Evolutionary conservation across 192 early-diverging fungal genomes (phyloP).

Genomic region (Podila clonocystis): DNA sequence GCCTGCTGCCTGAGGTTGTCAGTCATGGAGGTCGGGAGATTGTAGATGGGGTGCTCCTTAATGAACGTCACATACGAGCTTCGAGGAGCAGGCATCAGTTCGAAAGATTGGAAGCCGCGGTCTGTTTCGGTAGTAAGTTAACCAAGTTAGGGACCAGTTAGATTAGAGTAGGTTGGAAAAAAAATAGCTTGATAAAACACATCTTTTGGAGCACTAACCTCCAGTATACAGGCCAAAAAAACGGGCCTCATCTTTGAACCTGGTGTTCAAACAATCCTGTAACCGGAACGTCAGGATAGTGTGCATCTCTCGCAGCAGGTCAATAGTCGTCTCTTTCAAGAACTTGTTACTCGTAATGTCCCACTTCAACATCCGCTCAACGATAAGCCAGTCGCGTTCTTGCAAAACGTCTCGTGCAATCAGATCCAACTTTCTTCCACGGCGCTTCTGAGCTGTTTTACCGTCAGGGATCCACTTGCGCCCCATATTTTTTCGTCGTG

Average conservation of each 20-base stretch:
- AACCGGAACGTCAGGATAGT: constrained; percentile 7
- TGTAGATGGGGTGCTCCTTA: neutral
- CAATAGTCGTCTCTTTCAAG: neutral
- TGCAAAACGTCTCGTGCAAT: neutral
- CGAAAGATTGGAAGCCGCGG: neutral
- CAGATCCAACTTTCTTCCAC: constrained; percentile 2
- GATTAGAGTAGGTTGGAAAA: neutral
- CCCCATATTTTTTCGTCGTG: neutral
- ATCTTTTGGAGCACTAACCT: neutral
- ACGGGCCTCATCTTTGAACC: constrained; percentile 9
- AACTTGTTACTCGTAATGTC: constrained; percentile 8
- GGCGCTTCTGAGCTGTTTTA: neutral
- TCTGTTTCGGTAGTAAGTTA: neutral
- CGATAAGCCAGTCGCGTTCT: neutral
- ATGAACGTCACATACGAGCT: neutral
- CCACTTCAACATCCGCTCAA: constrained; percentile 15
- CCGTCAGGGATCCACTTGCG: neutral
- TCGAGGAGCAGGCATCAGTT: neutral
- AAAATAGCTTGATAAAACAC: neutral
- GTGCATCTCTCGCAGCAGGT: constrained; percentile 16
- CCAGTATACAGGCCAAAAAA: constrained; percentile 18
- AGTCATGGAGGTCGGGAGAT: neutral
- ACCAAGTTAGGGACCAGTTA: neutral
- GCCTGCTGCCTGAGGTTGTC: neutral
- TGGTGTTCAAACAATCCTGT: neutral